A percentile compares a stretch with the other conserved stretches of the same genome.
These are phyloP conservation scores for Calonectria hongkongensis DNA, from an alignment of 2,329 filamentous ascomycete genomes.

Conservation along the genomic window DNA sequence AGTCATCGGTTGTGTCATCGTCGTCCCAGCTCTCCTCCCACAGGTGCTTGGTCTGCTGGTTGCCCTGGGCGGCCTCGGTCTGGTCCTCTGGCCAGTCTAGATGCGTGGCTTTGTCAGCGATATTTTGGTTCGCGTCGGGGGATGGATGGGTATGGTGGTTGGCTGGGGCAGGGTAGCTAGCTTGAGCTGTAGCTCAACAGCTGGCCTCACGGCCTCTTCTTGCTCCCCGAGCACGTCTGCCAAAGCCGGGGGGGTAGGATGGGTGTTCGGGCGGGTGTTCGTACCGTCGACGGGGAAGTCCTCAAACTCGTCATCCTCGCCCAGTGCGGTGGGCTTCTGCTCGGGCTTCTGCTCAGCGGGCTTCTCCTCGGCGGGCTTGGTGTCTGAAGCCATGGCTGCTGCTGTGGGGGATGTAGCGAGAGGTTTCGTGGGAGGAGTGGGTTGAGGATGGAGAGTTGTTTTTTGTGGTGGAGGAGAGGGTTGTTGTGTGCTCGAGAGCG, in stretches of 20 bases:
- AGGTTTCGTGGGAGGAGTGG: not conserved
- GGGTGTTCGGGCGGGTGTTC: constrained; percentile 43
- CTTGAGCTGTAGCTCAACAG: constrained; percentile 15
- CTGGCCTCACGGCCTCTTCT: not conserved
- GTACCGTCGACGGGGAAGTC: constrained; percentile 97
- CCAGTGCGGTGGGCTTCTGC: constrained; percentile 77
- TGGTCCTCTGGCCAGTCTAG: constrained; percentile 95
- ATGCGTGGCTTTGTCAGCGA: constrained; percentile 13
- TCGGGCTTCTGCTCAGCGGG: constrained; percentile 53
- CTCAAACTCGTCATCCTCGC: constrained; percentile 99
- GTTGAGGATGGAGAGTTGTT: not conserved
- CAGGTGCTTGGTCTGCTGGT: constrained; percentile 83
- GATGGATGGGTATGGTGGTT: not conserved
- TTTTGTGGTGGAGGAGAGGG: not conserved
- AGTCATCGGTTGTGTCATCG: constrained; percentile 97
- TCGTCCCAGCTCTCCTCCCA: constrained; percentile 99
- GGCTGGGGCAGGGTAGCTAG: not conserved
- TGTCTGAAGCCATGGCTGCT: constrained; percentile 51
- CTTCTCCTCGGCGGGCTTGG: constrained; percentile 53
- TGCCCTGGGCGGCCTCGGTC: constrained; percentile 84
- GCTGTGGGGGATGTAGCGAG: not conserved
- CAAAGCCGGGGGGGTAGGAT: not conserved
- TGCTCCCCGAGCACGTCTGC: too few species aligned
- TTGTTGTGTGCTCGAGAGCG: not conserved
- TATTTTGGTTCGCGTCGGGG: not conserved